These are phyloP conservation scores for Neofusicoccum ribis DNA, from an alignment of 2,329 filamentous ascomycete genomes.

Conservation along the genomic window DNA sequence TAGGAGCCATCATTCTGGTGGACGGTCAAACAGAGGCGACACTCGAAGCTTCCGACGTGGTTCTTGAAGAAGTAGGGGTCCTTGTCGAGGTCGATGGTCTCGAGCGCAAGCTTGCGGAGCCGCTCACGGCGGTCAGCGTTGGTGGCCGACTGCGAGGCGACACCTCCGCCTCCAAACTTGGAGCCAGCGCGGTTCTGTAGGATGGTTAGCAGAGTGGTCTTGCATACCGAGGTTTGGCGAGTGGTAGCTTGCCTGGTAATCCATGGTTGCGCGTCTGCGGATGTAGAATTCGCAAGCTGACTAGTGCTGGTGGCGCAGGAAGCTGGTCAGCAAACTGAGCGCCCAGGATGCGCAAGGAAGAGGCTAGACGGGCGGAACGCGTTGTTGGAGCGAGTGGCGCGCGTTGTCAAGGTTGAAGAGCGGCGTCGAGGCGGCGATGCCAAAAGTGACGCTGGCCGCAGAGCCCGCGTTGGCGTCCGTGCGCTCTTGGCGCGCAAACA, in stretches of 20 bases:
- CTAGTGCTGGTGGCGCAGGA: background rate
- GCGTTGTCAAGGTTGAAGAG: background rate
- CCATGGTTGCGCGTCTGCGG: conserved; percentile 5
- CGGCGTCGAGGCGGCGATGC: background rate
- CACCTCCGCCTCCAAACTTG: conserved; percentile 96
- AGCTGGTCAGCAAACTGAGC: background rate
- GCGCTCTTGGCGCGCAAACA: conserved; percentile 14
- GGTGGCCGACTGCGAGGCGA: conserved; percentile 87
- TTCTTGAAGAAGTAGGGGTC: conserved; percentile 99
- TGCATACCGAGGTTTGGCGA: background rate
- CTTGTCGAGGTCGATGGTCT: conserved; percentile 98
- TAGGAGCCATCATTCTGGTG: conserved; percentile 99
- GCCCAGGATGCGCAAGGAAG: background rate
- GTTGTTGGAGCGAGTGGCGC: background rate
- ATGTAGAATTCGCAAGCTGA: background rate
- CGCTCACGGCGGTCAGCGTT: conserved; percentile 97
- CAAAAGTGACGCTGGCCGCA: conserved; percentile 11
- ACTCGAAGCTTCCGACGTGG: conserved; percentile 97
- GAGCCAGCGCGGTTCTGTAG: conserved; percentile 85
- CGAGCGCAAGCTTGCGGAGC: conserved; percentile 94
- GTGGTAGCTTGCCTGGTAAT: conserved; percentile 18
- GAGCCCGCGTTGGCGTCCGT: background rate
- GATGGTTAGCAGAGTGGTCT: conserved; percentile 13
- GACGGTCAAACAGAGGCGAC: conserved; percentile 91
- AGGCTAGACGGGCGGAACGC: background rate